Evolutionary conservation across 306 rosid genomes (phyloP), one percentile per base, ranked within the genome.

Genomic region (Quercus ilex): DNA sequence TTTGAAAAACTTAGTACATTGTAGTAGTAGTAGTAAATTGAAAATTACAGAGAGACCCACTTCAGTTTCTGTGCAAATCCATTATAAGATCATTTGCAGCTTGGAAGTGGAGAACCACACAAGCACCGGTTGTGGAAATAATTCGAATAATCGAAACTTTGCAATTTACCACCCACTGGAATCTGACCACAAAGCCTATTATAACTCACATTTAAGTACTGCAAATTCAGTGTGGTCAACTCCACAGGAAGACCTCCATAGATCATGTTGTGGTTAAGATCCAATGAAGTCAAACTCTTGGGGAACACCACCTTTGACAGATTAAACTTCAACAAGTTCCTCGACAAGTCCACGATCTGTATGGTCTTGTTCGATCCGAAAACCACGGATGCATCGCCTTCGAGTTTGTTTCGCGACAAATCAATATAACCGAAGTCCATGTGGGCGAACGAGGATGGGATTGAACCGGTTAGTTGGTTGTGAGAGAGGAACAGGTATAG

Each of bases 101-200:
- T 64, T 0, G 77, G 69, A 14, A 90, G 92, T 0, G 97, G 93
- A 11, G 91, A 23, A 0, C 96, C 93, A 9, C 97, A 94, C 84
- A 93, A 82, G 56, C 93, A 86, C 59, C 82, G 79, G 77, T 92
- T 90, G 33, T 87, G 97, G 38, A 88, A 78, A 79, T 85, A 94
- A 0, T 86, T 18, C 7, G 55, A 60, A 35, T 8, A 2, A 15
- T 87, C 90, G 28, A 91, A 91, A n/a, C 41, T 90, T 81, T 84
- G 93, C 85, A 93, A 55, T 49, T 76, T 57, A 0, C 97, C 97
- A 5, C 93, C 93, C 10, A 71, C 73, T 1, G 97, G 94, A 64
- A 93, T 93, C 70, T 81, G 67, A 23, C 98, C 92, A 56, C 91
- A 90, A 55, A 93, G 43, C 18, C 85, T 71, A 80, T 91, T 93